Base-by-base conservation (phyloP, 306 rosid genomes). In the Cucurbita pepo region DNA sequence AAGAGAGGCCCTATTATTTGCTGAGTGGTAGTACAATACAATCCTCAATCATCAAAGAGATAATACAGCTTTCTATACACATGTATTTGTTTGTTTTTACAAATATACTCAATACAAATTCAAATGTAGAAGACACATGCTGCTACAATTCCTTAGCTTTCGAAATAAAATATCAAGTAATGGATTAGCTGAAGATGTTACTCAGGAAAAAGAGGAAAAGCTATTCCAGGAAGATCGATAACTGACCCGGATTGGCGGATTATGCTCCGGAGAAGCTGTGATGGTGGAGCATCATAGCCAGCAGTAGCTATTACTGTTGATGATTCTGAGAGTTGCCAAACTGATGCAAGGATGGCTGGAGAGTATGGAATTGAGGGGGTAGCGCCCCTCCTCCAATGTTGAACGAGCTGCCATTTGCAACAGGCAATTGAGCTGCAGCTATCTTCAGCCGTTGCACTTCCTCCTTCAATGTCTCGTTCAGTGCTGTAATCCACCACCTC, bases 391-490 rank as follows among this genome's bases (percentile, higher is more conserved):
- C 52, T 62, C 87, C 52, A 5, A 18, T 75, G 71, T 64, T 84
- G 76, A 87, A 85, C 54, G 88, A 82, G 80, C 81, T 82, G 36
- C 92, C 86, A 30, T 81, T 78, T 5, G 85, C 77, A 19, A 82
- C 81, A 11, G 83, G 86, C 36, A 81, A 64, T 25, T 81, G 82
- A 56, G 67, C 86, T 5, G 83, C 80, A 61, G 85, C 89, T 3
- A 85, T 85, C 91, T 93, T 87, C n/a, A 94, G 99, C 76, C 90
- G 88, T 77, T 91, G 89, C 65, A 91, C 83, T 87, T 94, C 97
- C 59, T 87, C 94, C 84, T 71, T 90, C 82, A 94, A 59, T 56
- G 91, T 85, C 69, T 88, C 95, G 53, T 89, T 90, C 76, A 94
- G 86, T 54, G 94, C 99, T 94, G 88, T 57, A 56, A 16, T 64